Percentiles rank a stretch among this genome's conserved stretches.
These are phyloP conservation scores for Pseudomonodictys pantanalensis DNA, from an alignment of 495 filamentous ascomycete genomes.

Conservation along the genomic window DNA sequence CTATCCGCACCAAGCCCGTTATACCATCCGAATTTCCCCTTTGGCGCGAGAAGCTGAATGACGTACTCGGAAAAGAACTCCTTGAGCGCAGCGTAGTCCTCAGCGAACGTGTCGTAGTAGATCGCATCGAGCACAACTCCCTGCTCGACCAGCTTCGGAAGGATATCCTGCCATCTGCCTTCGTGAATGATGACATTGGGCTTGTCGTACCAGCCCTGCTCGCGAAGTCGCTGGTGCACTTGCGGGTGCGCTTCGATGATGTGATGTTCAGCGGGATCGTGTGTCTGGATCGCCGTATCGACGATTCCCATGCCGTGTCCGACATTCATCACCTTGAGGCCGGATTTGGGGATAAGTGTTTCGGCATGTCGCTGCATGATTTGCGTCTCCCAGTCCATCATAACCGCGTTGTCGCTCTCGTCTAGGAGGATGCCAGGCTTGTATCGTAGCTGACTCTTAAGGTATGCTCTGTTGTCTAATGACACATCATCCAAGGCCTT, in stretches of 20 bases:
- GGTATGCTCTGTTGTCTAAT: constrained; percentile 59
- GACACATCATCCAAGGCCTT: constrained; percentile 18
- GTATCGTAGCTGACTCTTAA: constrained; percentile 69
- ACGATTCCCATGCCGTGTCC: constrained; percentile 96
- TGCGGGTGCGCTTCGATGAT: constrained; percentile 51
- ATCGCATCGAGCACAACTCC: constrained; percentile 76
- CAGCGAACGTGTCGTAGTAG: constrained; percentile 92
- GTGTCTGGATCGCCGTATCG: constrained; percentile 68
- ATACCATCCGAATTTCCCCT: constrained; percentile 84
- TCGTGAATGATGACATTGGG: constrained; percentile 59
- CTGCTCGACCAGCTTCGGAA: constrained; percentile 60
- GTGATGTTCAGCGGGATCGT: constrained; percentile 57
- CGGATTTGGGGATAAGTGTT: constrained; percentile 54
- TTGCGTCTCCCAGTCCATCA: constrained; percentile 89
- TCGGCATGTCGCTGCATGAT: constrained; percentile 76
- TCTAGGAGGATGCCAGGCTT: constrained; percentile 69
- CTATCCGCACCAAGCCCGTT: constrained; percentile 93
- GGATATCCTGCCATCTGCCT: constrained; percentile 75
- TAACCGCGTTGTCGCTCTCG: constrained; percentile 73
- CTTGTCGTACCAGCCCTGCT: constrained; percentile 57
- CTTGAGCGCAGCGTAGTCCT: constrained; percentile 75
- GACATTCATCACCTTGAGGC: constrained; percentile 73
- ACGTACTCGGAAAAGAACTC: constrained; percentile 81
- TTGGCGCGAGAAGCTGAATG: constrained; percentile 63
- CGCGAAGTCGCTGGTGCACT: constrained; percentile 65